phyloP scores from a whole-genome alignment of 106 monocot genomes.

The Apostasia shenzhenica region DNA sequence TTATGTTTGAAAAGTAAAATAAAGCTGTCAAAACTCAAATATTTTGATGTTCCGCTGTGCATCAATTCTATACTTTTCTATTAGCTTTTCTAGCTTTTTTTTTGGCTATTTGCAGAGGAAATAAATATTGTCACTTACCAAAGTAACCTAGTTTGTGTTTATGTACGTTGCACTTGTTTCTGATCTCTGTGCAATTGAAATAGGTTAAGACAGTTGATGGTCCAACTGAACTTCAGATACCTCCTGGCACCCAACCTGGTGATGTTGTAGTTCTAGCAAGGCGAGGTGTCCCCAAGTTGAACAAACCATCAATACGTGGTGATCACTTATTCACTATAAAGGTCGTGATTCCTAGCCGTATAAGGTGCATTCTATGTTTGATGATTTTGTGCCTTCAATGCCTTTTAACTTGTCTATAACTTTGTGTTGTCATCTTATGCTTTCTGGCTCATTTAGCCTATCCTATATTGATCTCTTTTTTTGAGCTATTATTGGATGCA shows the following conservation, averaged over 20 bases:
- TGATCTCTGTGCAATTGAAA: slow-evolving; percentile 24
- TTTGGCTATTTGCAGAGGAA: no score
- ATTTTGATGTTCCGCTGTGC: no score
- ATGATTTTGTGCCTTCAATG: no score
- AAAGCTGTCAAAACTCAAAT: no score
- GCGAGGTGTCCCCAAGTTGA: slow-evolving; percentile 86
- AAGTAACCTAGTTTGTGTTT: not conserved
- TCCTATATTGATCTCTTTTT: no score
- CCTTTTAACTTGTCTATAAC: not conserved
- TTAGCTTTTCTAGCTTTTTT: no score
- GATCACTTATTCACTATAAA: slow-evolving; percentile 97
- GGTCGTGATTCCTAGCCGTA: slow-evolving; percentile 80
- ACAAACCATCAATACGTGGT: slow-evolving; percentile 91
- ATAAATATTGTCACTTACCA: no score
- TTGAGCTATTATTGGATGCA: no score
- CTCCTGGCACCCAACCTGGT: slow-evolving; percentile 93
- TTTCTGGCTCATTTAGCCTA: no score
- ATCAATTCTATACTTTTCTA: no score
- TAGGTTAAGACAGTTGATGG: slow-evolving; percentile 98
- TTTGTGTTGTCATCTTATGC: not conserved
- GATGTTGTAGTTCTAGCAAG: slow-evolving; percentile 81
- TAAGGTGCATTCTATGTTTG: slow-evolving; percentile 42
- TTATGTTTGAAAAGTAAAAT: no score
- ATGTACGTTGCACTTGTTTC: slow-evolving; percentile 10
- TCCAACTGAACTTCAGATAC: slow-evolving; percentile 82